A percentile compares a stretch with the other conserved stretches of the same genome.
phyloP scores from a whole-genome alignment of 2,329 filamentous ascomycete species.

The Teratosphaeria nubilosa region DNA sequence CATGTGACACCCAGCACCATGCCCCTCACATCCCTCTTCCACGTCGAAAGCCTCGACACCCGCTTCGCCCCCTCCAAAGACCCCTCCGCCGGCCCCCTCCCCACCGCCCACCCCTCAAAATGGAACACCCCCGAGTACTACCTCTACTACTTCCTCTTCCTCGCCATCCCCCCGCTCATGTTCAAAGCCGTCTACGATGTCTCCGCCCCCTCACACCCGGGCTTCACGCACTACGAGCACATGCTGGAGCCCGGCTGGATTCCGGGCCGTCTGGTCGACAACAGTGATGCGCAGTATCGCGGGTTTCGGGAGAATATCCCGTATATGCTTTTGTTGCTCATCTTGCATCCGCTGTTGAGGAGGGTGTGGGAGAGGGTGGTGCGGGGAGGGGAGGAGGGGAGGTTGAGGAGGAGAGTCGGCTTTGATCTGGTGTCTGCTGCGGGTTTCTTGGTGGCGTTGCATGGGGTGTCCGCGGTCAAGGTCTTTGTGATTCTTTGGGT shows the following conservation, averaged over 20 bases:
- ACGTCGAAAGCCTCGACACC: constrained; percentile 59
- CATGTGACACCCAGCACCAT: constrained; percentile 2
- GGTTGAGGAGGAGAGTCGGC: constrained; percentile 54
- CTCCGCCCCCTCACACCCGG: constrained; percentile 75
- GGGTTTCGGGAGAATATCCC: constrained; percentile 80
- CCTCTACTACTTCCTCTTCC: constrained; percentile 63
- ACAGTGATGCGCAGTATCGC: constrained; percentile 79
- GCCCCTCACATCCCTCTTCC: constrained; percentile 37
- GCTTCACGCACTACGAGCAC: constrained; percentile 63
- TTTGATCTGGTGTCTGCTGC: constrained; percentile 79
- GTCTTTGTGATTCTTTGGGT: constrained; percentile 67
- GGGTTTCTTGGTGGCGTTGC: constrained; percentile 66
- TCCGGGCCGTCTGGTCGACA: constrained; percentile 81
- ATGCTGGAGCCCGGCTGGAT: constrained; percentile 80
- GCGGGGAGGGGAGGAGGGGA: constrained; percentile 32
- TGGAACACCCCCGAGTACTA: constrained; percentile 85
- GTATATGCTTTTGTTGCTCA: constrained; percentile 61
- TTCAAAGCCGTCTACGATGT: constrained; percentile 82
- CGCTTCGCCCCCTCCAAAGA: constrained; percentile 60
- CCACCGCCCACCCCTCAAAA: constrained; percentile 51
- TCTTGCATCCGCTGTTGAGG: constrained; percentile 71
- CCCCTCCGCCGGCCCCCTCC: constrained; percentile 28
- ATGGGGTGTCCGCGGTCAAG: constrained; percentile 79
- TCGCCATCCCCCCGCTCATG: constrained; percentile 65
- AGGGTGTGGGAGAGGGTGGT: constrained; percentile 54